These are phyloP conservation scores for Candida anutae DNA, from an alignment of 1,139 yeast genomes.

Conservation along the genomic window DNA sequence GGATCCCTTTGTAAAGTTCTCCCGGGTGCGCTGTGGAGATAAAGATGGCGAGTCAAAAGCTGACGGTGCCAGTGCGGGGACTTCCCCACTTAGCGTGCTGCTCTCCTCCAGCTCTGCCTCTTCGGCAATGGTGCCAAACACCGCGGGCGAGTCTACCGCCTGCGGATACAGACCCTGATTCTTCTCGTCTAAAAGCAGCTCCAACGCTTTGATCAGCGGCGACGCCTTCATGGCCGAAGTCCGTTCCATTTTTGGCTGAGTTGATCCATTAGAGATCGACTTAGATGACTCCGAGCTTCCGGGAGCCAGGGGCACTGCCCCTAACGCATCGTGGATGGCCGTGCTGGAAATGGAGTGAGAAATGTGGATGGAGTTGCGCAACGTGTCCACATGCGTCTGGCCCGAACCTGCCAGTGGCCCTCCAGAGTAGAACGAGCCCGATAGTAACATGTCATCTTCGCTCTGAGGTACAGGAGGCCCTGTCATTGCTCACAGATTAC, in stretches of 20 bases:
- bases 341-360: slow-evolving; percentile 34
- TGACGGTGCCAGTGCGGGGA: too few species aligned
- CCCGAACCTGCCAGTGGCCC: slow-evolving; percentile 12
- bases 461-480: not conserved
- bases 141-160: not conserved
- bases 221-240: slow-evolving; percentile 46
- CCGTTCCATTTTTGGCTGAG: too few species aligned
- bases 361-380: slow-evolving; percentile 42
- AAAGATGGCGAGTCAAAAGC: too few species aligned
- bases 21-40: too few species aligned
- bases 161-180: too few species aligned
- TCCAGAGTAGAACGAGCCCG: slow-evolving; percentile 20
- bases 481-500: not conserved
- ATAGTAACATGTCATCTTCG: slow-evolving; percentile 7
- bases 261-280: too few species aligned
- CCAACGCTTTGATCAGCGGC: slow-evolving; percentile 50
- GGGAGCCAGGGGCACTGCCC: slow-evolving; percentile 1
- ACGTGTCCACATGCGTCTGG: slow-evolving; percentile 35
- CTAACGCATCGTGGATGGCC: slow-evolving; percentile 13
- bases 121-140: not conserved
- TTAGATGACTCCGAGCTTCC: too few species aligned
- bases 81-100: too few species aligned
- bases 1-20: too few species aligned
- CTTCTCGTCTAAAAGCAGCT: slow-evolving; percentile 23
- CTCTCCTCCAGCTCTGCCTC: slow-evolving; percentile 1